Conservation (phyloP, 2,329 filamentous ascomycete genomes). For the Verticillium albo-atrum region DNA sequence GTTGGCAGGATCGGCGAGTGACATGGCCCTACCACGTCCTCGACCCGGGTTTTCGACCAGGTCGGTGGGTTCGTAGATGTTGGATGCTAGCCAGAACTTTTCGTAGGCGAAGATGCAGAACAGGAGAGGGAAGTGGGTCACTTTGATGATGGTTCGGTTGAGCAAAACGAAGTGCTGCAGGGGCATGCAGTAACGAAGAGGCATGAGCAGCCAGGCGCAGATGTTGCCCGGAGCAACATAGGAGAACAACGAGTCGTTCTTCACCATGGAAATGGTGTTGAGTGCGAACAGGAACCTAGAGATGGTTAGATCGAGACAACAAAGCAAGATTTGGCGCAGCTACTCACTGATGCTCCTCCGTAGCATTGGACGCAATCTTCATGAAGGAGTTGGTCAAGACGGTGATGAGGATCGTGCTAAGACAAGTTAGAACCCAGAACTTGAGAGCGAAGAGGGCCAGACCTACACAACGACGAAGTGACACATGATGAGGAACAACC, state of each 20-base stretch:
- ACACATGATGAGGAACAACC: conserved; percentile 85
- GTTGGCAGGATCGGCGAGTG: conserved; percentile 52
- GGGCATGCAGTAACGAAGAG: conserved; percentile 74
- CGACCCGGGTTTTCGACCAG: conserved; percentile 68
- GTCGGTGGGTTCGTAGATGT: conserved; percentile 78
- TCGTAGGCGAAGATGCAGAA: conserved; percentile 88
- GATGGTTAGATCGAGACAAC: background rate
- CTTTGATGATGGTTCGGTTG: conserved; percentile 88
- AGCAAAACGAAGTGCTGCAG: conserved; percentile 77
- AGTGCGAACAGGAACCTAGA: conserved; percentile 81
- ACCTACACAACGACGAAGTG: conserved; percentile 83
- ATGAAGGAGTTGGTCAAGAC: conserved; percentile 97
- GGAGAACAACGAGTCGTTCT: conserved; percentile 93
- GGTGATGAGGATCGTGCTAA: conserved; percentile 80
- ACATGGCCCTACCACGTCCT: conserved; percentile 43
- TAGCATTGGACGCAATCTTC: conserved; percentile 88
- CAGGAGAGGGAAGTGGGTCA: conserved; percentile 82
- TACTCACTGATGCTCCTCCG: conserved; percentile 74
- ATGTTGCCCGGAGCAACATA: conserved; percentile 91
- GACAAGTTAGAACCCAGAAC: background rate
- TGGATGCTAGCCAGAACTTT: conserved; percentile 68
- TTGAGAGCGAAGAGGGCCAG: background rate
- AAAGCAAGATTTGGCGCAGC: background rate
- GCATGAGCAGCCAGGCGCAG: conserved; percentile 83
- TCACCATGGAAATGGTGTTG: conserved; percentile 97